phyloP scores from a whole-genome alignment of 164 flowering plant genomes.

The Nymphaea thermarum region DNA sequence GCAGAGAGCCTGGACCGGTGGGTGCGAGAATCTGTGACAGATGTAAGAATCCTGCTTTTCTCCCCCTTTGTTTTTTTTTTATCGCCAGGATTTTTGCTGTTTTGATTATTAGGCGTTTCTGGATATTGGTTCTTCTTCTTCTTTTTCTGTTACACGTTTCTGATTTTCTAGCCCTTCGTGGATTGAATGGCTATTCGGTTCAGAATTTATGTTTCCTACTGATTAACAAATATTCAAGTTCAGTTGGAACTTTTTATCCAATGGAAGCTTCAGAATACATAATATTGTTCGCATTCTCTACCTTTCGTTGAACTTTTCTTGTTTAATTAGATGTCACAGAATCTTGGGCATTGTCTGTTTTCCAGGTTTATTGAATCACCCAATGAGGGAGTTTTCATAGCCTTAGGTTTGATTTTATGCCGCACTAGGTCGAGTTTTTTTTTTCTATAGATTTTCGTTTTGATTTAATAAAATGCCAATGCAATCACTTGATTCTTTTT shows the following conservation, averaged over 20 bases:
- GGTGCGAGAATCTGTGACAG: constrained; percentile 12
- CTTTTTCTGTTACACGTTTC: too few species aligned
- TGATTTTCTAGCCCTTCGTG: too few species aligned
- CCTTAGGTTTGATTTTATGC: too few species aligned
- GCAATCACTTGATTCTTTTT: not conserved
- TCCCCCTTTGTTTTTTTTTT: not conserved
- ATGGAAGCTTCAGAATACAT: not conserved
- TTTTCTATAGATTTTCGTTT: too few species aligned
- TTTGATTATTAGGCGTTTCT: too few species aligned
- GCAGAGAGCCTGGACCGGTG: not conserved
- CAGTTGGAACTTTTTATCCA: too few species aligned
- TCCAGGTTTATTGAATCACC: too few species aligned
- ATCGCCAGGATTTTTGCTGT: not conserved
- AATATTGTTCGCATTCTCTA: not conserved
- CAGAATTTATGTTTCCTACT: not conserved
- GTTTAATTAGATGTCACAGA: not conserved
- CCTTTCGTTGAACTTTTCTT: not conserved
- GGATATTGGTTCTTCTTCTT: too few species aligned
- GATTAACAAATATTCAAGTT: not conserved
- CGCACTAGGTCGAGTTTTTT: too few species aligned
- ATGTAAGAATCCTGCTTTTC: constrained; percentile 10
- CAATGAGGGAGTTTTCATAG: too few species aligned
- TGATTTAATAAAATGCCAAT: too few species aligned
- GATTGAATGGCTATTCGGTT: not conserved
- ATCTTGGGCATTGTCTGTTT: too few species aligned